Evolutionary conservation across 768 basidiomycete species (phyloP), one percentile per base, ranked within the genome.

Genomic region (Rhodotorula paludigena): DNA sequence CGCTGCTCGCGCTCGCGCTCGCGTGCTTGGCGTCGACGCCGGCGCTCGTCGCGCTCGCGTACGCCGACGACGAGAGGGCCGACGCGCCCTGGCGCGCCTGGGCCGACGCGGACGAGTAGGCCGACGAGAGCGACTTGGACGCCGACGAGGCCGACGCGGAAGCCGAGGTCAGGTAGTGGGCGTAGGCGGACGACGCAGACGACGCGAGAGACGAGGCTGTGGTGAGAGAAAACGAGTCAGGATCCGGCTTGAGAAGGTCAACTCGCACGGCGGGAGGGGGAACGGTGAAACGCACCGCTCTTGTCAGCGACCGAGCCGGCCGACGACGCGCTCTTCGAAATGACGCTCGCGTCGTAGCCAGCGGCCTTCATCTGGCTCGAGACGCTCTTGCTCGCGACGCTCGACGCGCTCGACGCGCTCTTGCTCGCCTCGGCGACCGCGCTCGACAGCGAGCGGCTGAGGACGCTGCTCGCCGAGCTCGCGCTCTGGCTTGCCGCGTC

Each of bases 271-370:
- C 9, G 33, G 12, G 36, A 44, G 14, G 10, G 11, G 11, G 54
- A 28, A 48, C n/a, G 28, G 10, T 23, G 11, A 47, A 33, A 51
- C 65, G 28, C 33, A 64, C 65, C 70, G 25, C 18, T 39, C 62
- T 71, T 71, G 14, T 61, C 62, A 0, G 65, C 65, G 9, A 49
- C 74, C 12, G 5, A 11, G 7, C 64, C 69, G 15, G 64, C 69
- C 20, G 63, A 68, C 30, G 66, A 63, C 8, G 74, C 74, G 23
- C 61, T 63, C 69, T 74, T 73, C 52, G 45, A 52, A 36, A 66
- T 51, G 39, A 51, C 57, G 59, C 52, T 36, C 33, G 74, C 52
- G 49, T 68, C 62, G 66, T 71, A 71, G 3, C 70, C 70, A 2
- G 36, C 35, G 4, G 25, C 21, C 54, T 62, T 66, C 54, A 71